Evolutionary conservation across 768 basidiomycete genomes (phyloP), one percentile per base, ranked within the genome.

Genomic region (Myochromella boudieri): DNA sequence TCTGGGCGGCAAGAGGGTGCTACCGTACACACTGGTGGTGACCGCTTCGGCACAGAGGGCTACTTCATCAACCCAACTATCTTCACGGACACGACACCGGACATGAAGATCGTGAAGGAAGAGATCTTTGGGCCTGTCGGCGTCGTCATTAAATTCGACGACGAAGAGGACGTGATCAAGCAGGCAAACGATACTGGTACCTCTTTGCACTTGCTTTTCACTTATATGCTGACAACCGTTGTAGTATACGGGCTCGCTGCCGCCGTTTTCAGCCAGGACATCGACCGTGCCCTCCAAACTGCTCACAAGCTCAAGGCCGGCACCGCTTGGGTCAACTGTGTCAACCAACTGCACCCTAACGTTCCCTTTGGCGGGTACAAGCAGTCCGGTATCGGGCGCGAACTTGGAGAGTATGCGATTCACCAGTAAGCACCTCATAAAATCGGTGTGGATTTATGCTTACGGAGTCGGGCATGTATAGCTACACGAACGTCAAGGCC

Each of bases 351-450:
- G 11, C 71, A 85, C 55, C 53, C 73, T 3, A 71, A 74, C 21
- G 72, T 89, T 15, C 88, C 91, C 0, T 93, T 93, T 60, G 91
- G 91, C 51, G 91, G 91, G 7, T 92, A 75, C 76, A 94, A 91
- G 73, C 81, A 86, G 59, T 83, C 80, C 28, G 90, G 89, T 49
- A 83, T 91, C 17, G 91, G 91, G 15, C 77, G 87, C 24, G 91
- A 92, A 64, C 63, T 85, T 31, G 91, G 90, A 24, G 83, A 88
- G 51, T 87, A 91, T 63, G 91, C 87, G 11, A 60, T 85, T 29
- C 65, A 73, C 29, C 78, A 79, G 80, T 83, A 59, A 37, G 76
- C 67, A 20, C 4, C 28, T 29, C 8, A 29, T 29, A 29, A 14
- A 33, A 7, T 17, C n/a, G 32, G 31, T 14, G 3, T 20, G n/a